Evolutionary conservation across 306 rosid species (phyloP).

Genomic region (Vigna nakashimae): DNA sequence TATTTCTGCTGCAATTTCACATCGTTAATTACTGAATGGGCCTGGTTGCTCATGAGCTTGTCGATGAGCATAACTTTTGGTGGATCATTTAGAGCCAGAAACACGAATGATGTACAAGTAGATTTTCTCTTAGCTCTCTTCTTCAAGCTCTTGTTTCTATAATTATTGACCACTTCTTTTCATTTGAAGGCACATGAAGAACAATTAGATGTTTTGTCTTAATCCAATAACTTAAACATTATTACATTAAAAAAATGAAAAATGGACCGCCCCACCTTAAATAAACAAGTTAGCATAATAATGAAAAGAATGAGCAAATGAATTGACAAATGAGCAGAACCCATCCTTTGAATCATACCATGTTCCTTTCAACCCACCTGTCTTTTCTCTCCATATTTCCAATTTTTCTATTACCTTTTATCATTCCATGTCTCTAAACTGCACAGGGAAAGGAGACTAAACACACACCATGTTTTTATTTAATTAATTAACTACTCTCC

Average conservation of each 20-base stretch:
- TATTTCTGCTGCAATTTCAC: no score
- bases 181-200: no score
- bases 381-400: slow-evolving; percentile 42
- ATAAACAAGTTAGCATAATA: neutral
- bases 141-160: no score
- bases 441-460: neutral
- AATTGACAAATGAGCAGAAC: neutral
- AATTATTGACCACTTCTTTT: no score
- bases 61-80: no score
- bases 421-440: neutral
- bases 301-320: neutral
- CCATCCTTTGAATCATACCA: neutral
- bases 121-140: no score
- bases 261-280: neutral
- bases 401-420: neutral
- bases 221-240: neutral
- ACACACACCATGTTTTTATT: neutral
- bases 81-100: no score
- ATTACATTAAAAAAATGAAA: neutral
- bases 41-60: no score
- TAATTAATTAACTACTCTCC: neutral
- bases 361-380: neutral
- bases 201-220: neutral
- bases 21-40: no score
- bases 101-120: no score